These are phyloP conservation scores for Penicillium hesseltinei DNA, from an alignment of 2,329 filamentous ascomycete species.

Conservation along the genomic window DNA sequence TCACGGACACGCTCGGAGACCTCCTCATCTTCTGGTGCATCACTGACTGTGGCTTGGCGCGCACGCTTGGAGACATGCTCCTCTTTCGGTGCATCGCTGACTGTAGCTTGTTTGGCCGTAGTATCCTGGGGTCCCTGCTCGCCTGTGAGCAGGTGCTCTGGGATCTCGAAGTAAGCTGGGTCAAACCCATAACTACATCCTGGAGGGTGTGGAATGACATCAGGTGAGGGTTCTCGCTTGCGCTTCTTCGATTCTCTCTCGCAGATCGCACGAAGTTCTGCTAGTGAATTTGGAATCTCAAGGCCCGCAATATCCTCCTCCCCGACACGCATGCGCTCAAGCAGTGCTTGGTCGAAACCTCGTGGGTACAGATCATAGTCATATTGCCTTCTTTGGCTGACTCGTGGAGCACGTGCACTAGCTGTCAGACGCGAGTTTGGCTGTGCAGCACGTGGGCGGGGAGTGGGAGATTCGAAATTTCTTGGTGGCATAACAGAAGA, in stretches of 20 bases:
- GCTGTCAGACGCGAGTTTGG: background rate
- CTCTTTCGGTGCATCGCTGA: background rate
- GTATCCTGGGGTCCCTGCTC: conserved; percentile 7
- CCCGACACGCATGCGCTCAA: conserved; percentile 7
- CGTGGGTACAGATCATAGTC: conserved; percentile 1
- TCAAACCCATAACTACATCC: conserved; percentile 44
- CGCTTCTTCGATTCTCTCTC: conserved; percentile 33
- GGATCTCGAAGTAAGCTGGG: conserved; percentile 36
- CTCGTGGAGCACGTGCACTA: background rate
- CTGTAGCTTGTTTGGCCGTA: background rate
- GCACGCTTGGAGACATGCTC: background rate
- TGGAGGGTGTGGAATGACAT: conserved; percentile 43
- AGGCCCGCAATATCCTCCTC: conserved; percentile 10
- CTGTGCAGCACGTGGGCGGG: background rate
- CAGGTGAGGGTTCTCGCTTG: conserved; percentile 40
- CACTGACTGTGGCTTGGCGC: background rate
- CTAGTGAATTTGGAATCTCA: background rate
- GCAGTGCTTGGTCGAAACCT: conserved; percentile 7
- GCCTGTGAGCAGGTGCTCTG: conserved; percentile 25
- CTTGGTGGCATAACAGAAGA: background rate
- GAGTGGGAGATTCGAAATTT: background rate
- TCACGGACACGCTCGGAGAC: background rate
- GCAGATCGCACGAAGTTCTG: background rate
- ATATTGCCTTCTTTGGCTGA: background rate
- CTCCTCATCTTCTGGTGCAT: background rate